Conservation (phyloP, 2,329 filamentous ascomycete species). For the Colletotrichum plurivorum region DNA sequence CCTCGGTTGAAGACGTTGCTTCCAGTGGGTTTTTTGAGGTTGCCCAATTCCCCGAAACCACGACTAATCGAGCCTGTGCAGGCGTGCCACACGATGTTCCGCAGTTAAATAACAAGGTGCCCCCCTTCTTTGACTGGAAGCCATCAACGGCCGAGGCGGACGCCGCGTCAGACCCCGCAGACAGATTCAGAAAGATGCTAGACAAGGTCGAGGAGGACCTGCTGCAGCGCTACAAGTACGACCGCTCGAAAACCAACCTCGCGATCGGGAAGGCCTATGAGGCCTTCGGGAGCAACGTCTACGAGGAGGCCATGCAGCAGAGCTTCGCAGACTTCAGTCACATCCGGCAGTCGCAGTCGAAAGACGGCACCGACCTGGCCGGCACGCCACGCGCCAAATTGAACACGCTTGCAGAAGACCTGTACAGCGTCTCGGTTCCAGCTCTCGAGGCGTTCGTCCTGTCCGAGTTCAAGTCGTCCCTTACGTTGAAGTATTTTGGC, state of each 20-base stretch:
- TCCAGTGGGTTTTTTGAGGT: not conserved
- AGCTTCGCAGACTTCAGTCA: conserved; percentile 3
- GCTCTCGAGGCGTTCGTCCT: conserved; percentile 4
- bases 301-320: not conserved
- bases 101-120: not conserved
- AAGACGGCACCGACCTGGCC: not conserved
- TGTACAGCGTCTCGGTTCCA: not conserved
- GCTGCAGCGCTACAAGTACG: not conserved
- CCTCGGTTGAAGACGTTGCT: not conserved
- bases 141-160: not conserved
- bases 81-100: not conserved
- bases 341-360: not conserved
- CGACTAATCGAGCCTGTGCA: not conserved
- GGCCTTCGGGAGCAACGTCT: conserved; percentile 4
- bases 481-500: not conserved
- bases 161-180: too few species aligned
- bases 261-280: not conserved
- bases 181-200: conserved; percentile 1
- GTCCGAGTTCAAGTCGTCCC: not conserved
- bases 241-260: not conserved
- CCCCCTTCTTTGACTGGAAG: conserved; percentile 8
- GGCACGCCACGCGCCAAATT: not conserved
- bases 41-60: not conserved
- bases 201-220: not conserved
- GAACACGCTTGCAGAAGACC: not conserved